These are phyloP conservation scores for Gnetum montanum DNA, from an alignment of 75 land plant species.

Conservation along the genomic window DNA sequence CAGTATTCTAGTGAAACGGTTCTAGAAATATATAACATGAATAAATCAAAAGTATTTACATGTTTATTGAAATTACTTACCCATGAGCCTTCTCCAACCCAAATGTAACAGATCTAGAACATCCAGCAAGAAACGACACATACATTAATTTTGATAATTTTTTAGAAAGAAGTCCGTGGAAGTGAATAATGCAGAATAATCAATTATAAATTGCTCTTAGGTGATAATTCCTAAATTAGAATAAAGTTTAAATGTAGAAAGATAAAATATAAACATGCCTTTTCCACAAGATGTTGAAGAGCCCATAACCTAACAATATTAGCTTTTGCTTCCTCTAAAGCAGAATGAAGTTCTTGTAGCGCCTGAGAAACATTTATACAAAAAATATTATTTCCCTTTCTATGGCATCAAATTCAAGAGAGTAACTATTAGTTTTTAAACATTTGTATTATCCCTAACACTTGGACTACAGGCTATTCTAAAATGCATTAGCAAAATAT, in stretches of 20 bases:
- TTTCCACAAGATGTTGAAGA: conserved; percentile 51
- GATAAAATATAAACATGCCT: conserved; percentile 28
- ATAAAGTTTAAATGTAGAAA: no score
- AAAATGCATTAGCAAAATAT: no score
- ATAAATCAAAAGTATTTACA: no score
- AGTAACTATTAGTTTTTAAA: background rate
- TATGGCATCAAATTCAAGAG: no score
- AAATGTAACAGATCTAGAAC: conserved; percentile 93
- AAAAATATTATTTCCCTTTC: no score
- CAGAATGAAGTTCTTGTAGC: conserved; percentile 86
- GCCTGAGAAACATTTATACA: conserved; percentile 47
- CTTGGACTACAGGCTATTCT: no score
- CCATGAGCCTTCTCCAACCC: conserved; percentile 95
- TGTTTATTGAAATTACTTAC: conserved; percentile 36
- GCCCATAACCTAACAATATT: conserved; percentile 99
- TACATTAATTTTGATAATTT: conserved; percentile 68
- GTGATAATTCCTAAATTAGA: no score
- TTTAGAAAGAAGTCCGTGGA: conserved; percentile 61
- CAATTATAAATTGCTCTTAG: no score
- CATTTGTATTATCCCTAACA: background rate
- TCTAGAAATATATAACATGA: background rate
- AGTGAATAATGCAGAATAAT: background rate
- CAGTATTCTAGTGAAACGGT: no score
- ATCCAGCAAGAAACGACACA: conserved; percentile 94
- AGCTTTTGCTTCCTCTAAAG: conserved; percentile 97